Base-by-base conservation (phyloP, 306 rosid species). In the Dalbergia cultrata region DNA sequence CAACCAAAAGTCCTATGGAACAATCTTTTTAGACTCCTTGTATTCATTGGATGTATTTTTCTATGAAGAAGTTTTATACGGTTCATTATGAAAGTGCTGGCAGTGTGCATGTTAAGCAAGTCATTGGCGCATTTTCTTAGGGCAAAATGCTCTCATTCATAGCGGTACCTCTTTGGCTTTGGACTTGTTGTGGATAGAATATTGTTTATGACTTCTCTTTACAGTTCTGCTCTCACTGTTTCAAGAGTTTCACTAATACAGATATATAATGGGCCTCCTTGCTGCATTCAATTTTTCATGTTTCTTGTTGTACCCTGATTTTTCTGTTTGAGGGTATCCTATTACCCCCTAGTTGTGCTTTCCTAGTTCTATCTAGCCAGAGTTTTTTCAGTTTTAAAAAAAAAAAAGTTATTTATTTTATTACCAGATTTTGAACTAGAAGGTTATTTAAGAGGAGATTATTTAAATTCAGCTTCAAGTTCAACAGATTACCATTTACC, bases 401-500 rank as follows among this genome's bases (percentile, higher is more conserved):
- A 53, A 33, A 16, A 59, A 1, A 35, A 34, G 13, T 22, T 76
- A 76, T 57, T 57, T 66, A 65, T 26, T 34, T 35, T 50, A 79
- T 64, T 53, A 65, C 57, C 82, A 69, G 56, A 70, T 49, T 70
- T 80, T 74, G 68, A 35, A 35, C 56, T 34, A 70, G 21, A 39
- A 34, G 56, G 6, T 70, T 54, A 22, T 52, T 54, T 67, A 74
- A 66, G 35, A 82, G 74, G 44, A 60, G 45, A 19, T 8, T n/a
- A 6, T 57, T 61, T 4, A 57, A 64, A 63, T 39, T 66, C 8
- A 3, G 61, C 58, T 57, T 75, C 16, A 76, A 59, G 63, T 57
- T 75, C 16, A 76, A 59, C 64, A 72, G 50, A 72, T 65, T 34
- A 72, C 56, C 59, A 64, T 49, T 68, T 47, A 69, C 80, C 61